Base-by-base conservation (phyloP, 2,329 filamentous ascomycete genomes). In the Chaetomiaceae sp. region DNA sequence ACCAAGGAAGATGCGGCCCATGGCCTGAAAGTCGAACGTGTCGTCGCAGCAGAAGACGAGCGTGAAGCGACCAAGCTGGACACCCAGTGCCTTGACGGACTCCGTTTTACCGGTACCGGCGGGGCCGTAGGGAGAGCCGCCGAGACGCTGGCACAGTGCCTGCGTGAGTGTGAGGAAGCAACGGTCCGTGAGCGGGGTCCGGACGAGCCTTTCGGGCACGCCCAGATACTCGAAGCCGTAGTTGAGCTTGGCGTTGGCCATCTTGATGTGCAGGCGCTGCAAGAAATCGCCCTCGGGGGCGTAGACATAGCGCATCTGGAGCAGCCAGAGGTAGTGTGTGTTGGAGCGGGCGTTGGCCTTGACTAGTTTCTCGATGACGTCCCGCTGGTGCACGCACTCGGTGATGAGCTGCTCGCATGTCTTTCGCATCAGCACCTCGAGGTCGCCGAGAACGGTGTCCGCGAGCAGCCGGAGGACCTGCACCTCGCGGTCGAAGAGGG, bases 31-130 rank as follows among this genome's bases (percentile, higher is more conserved):
- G 66, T 99, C 93, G 60, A 99, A 99, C 0, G 93, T 98, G 68
- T 98, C 93, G 63, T 99, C 93, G 71, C 93, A 99, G 67, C 94
- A 98, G 73, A 99, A 98, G 22, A 99, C 94, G 20, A 99, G 79
- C 2, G 94, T 98, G 65, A 98, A 99, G 50, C 94, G 84, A 63
- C 93, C 94, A 45, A 99, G 82, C 65, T 98, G 90, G 4, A 98
- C 79, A 73, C 93, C 94, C 20, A 99, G 78, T 17, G 93, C 93
- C 68, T 99, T 99, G 65, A 99, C 93, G 2, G 93, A 98, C 64
- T 99, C 93, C 0, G 93, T 99, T 70, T 99, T 99, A 65, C 93
- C 93, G 36, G 93, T 99, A 73, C 93, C 93, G 49, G 93, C 93
- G 56, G 93, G 93, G 42, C 93, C 93, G 60, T 98, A 98, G 0